Evolutionary conservation across 2,329 filamentous ascomycete genomes (phyloP).

Genomic region (Akanthomyces lecanii): DNA sequence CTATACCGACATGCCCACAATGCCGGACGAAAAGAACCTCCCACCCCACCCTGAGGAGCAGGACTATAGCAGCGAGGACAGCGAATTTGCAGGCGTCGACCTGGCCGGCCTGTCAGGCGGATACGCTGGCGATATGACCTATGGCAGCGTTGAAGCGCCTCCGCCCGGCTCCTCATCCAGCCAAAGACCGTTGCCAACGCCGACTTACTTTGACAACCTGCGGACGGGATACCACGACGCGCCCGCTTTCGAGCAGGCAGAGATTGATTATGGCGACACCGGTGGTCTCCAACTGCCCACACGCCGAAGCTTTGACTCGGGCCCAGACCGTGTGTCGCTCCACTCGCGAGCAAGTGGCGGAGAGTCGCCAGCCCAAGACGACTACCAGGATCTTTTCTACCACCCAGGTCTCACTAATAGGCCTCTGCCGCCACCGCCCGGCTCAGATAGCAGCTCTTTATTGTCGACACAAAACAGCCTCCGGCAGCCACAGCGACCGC

Average conservation of each 20-base stretch:
- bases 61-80: slow-evolving; percentile 58
- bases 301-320: slow-evolving; percentile 86
- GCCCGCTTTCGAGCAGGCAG: slow-evolving; percentile 53
- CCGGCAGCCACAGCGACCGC: slow-evolving; percentile 44
- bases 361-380: slow-evolving; percentile 64
- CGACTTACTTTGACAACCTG: slow-evolving; percentile 32
- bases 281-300: slow-evolving; percentile 78
- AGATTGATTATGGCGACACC: slow-evolving; percentile 85
- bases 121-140: slow-evolving; percentile 51
- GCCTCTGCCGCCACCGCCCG: slow-evolving; percentile 60
- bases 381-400: slow-evolving; percentile 88
- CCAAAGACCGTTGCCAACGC: slow-evolving; percentile 44
- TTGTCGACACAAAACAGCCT: slow-evolving; percentile 40
- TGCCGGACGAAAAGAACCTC: slow-evolving; percentile 33
- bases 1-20: slow-evolving; percentile 29
- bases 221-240: slow-evolving; percentile 28
- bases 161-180: slow-evolving; percentile 35
- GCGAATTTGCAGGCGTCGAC: slow-evolving; percentile 67
- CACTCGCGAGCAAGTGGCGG: slow-evolving; percentile 54
- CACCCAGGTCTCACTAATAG: slow-evolving; percentile 71
- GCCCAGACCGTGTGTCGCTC: slow-evolving; percentile 68
- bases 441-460: slow-evolving; percentile 57
- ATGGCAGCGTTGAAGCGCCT: slow-evolving; percentile 44
- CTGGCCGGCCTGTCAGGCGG: slow-evolving; percentile 71
- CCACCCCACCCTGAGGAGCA: slow-evolving; percentile 48